Evolutionary conservation across 2,329 filamentous ascomycete genomes (phyloP).

Genomic region (Aspergillus costaricaensis): DNA sequence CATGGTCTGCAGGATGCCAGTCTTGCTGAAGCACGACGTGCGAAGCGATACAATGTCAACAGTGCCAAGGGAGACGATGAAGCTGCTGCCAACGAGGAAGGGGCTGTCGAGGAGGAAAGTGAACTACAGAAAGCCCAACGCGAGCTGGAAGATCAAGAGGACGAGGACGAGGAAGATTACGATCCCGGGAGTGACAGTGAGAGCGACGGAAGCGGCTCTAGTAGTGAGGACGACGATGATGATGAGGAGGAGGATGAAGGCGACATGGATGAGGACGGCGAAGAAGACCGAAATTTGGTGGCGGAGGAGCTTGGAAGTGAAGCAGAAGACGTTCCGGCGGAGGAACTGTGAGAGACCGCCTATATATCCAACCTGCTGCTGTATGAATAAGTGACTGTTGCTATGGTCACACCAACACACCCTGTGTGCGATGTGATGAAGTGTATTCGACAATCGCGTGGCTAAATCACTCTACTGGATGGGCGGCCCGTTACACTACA

Average conservation of each 20-base stretch:
- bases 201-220: constrained; percentile 50
- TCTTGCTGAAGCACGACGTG: constrained; percentile 60
- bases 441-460: not conserved
- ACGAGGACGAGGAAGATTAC: constrained; percentile 54
- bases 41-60: constrained; percentile 61
- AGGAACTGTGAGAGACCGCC: constrained; percentile 26
- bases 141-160: constrained; percentile 51
- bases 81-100: constrained; percentile 24
- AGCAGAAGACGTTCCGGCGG: constrained; percentile 43
- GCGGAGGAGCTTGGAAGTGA: constrained; percentile 48
- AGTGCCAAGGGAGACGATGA: constrained; percentile 33
- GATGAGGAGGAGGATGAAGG: constrained; percentile 31
- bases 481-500: not conserved
- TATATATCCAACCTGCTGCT: constrained; percentile 4
- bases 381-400: constrained; percentile 2
- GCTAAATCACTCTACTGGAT: not conserved
- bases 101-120: constrained; percentile 54
- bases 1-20: constrained; percentile 65
- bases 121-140: constrained; percentile 61
- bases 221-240: constrained; percentile 45
- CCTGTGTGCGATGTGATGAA: not conserved
- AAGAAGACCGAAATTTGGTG: constrained; percentile 39
- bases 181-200: constrained; percentile 53
- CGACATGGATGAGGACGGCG: constrained; percentile 31
- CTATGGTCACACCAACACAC: not conserved